These are phyloP conservation scores for Hyphopichia wangnamkhiaoensis DNA, from an alignment of 1,139 yeast genomes.

Conservation along the genomic window DNA sequence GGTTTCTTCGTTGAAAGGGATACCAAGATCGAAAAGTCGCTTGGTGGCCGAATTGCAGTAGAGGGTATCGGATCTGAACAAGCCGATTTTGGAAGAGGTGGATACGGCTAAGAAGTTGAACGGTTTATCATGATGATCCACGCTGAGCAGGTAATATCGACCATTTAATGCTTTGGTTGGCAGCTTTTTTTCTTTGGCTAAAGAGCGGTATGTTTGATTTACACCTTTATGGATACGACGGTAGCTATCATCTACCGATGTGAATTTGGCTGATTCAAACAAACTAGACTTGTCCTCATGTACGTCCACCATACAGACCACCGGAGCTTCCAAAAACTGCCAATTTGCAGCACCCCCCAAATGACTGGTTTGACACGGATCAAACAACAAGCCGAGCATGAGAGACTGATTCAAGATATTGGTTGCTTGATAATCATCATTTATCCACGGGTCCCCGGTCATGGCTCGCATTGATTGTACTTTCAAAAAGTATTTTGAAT, in stretches of 20 bases:
- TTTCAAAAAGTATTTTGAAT: conserved; percentile 42
- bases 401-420: conserved; percentile 37
- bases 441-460: conserved; percentile 44
- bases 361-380: conserved; percentile 40
- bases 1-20: conserved; percentile 40
- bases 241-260: conserved; percentile 39
- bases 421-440: conserved; percentile 27
- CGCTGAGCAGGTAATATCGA: conserved; percentile 8
- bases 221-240: conserved; percentile 32
- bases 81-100: conserved; percentile 41
- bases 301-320: conserved; percentile 15
- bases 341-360: conserved; percentile 48
- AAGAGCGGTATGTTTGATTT: not conserved
- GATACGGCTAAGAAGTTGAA: conserved; percentile 42
- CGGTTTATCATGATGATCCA: conserved; percentile 6
- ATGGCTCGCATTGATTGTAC: conserved; percentile 51
- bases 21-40: conserved; percentile 39
- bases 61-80: conserved; percentile 52
- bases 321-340: conserved; percentile 40
- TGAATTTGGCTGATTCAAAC: conserved; percentile 20
- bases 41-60: conserved; percentile 53
- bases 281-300: conserved; percentile 6
- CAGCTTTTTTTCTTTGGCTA: conserved; percentile 1
- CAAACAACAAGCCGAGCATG: conserved; percentile 33
- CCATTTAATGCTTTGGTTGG: conserved; percentile 14